Conservation (phyloP, 2,329 filamentous ascomycete genomes). For the Lachnellula occidentalis region DNA sequence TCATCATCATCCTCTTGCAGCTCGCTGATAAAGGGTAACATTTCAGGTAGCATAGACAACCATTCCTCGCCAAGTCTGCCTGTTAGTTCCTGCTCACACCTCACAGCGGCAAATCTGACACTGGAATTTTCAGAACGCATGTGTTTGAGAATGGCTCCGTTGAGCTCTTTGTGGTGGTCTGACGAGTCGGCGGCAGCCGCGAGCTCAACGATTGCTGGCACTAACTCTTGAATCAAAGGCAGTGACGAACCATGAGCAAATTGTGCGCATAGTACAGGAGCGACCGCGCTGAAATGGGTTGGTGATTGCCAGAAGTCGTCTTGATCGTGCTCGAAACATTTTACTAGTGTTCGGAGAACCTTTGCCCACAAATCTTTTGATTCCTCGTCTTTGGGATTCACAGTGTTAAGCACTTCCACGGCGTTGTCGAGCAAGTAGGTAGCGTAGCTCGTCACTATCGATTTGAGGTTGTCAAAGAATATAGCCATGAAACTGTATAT, state of each 20-base stretch:
- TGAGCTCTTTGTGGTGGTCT: slow-evolving; percentile 87
- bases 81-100: slow-evolving; percentile 74
- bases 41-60: slow-evolving; percentile 85
- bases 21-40: slow-evolving; percentile 94
- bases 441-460: slow-evolving; percentile 88
- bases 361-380: slow-evolving; percentile 61
- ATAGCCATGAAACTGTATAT: slow-evolving; percentile 74
- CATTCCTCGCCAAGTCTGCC: slow-evolving; percentile 85
- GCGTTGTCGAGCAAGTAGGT: slow-evolving; percentile 76
- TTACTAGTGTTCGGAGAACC: slow-evolving; percentile 65
- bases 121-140: slow-evolving; percentile 67
- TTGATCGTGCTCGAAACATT: slow-evolving; percentile 82
- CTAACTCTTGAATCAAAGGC: slow-evolving; percentile 47
- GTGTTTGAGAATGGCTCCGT: slow-evolving; percentile 69
- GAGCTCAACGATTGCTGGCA: slow-evolving; percentile 74
- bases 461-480: slow-evolving; percentile 84
- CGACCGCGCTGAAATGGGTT: slow-evolving; percentile 72
- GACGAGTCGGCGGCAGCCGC: slow-evolving; percentile 76
- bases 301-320: slow-evolving; percentile 96
- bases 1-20: slow-evolving; percentile 96
- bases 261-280: slow-evolving; percentile 63
- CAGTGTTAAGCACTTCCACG: slow-evolving; percentile 52
- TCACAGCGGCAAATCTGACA: slow-evolving; percentile 75
- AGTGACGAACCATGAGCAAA: slow-evolving; percentile 44
- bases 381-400: slow-evolving; percentile 40